These are phyloP conservation scores for Lathyrus oleraceus DNA, from an alignment of 306 rosid genomes.

Conservation along the genomic window DNA sequence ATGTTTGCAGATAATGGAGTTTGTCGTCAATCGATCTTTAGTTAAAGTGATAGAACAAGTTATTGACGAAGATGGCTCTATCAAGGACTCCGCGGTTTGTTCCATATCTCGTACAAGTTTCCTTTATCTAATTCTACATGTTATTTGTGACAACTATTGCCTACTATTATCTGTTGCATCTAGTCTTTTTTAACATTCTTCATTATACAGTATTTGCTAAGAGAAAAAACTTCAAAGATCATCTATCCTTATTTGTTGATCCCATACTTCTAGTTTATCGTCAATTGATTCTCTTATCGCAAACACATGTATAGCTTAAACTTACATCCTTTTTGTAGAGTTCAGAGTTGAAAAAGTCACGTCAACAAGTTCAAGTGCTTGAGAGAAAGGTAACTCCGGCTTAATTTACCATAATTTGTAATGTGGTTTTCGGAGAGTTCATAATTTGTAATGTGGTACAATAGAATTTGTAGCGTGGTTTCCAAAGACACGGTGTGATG, in stretches of 20 bases:
- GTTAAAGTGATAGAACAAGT: conserved; percentile 70
- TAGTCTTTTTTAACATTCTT: conserved; percentile 12
- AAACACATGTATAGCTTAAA: conserved; percentile 22
- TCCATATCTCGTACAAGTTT: conserved; percentile 29
- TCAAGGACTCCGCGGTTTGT: conserved; percentile 96
- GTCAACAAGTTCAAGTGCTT: conserved; percentile 65
- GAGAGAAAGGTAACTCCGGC: conserved; percentile 68
- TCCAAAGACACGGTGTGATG: conserved; percentile 2
- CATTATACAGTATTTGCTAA: conserved; percentile 7
- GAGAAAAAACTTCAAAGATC: conserved; percentile 16
- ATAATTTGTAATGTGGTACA: not conserved
- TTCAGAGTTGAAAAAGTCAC: conserved; percentile 61
- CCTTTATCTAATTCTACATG: conserved; percentile 8
- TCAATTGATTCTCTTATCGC: conserved; percentile 28
- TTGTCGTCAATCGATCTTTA: conserved; percentile 64
- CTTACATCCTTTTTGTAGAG: conserved; percentile 54
- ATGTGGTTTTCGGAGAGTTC: conserved; percentile 13
- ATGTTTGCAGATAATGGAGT: conserved; percentile 70
- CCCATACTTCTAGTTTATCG: conserved; percentile 7
- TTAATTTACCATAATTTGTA: conserved; percentile 7
- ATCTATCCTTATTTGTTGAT: conserved; percentile 32
- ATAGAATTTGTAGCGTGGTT: not conserved
- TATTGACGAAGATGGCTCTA: conserved; percentile 78
- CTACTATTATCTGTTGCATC: conserved; percentile 25
- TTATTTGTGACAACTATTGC: not conserved